A percentile compares a stretch with the other conserved stretches of the same genome.
These are phyloP conservation scores for Suhomyces tanzawaensis DNA, from an alignment of 805 yeast genomes.

Conservation along the genomic window DNA sequence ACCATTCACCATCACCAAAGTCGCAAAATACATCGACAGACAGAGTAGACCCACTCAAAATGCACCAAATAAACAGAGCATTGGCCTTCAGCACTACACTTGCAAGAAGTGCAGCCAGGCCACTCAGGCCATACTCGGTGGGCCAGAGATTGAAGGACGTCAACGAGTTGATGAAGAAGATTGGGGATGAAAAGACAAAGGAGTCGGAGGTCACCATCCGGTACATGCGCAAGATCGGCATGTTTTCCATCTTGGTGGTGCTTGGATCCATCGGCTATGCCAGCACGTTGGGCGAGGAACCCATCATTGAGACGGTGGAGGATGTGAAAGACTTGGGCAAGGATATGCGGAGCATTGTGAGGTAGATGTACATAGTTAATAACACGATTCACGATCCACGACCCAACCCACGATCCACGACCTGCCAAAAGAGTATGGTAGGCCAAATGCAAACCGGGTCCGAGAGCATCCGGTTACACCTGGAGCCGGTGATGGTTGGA, in stretches of 20 bases:
- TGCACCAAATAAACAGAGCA: too few species aligned
- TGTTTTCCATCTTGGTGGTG: constrained; percentile 24
- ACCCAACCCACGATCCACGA: too few species aligned
- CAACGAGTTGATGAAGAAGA: constrained; percentile 25
- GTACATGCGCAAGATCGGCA: constrained; percentile 24
- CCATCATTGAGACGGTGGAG: constrained; percentile 1
- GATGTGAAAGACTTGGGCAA: constrained; percentile 17
- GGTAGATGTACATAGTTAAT: constrained; percentile 2
- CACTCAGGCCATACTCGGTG: constrained; percentile 12
- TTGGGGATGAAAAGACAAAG: constrained; percentile 33
- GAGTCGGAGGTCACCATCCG: constrained; percentile 29
- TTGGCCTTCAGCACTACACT: too few species aligned
- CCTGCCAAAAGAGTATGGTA: too few species aligned
- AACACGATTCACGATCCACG: too few species aligned
- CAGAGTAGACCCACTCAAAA: too few species aligned
- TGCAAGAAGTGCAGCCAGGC: background rate
- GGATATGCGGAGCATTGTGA: constrained; percentile 15
- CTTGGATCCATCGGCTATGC: constrained; percentile 29
- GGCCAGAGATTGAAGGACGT: constrained; percentile 17
- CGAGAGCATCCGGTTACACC: too few species aligned
- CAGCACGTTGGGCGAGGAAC: constrained; percentile 16
- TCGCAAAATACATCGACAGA: background rate
- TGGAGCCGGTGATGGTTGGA: too few species aligned
- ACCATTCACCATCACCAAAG: too few species aligned
- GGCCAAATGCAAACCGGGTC: too few species aligned